These are phyloP conservation scores for Penicillium thymicola DNA, from an alignment of 2,329 filamentous ascomycete species.

Conservation along the genomic window DNA sequence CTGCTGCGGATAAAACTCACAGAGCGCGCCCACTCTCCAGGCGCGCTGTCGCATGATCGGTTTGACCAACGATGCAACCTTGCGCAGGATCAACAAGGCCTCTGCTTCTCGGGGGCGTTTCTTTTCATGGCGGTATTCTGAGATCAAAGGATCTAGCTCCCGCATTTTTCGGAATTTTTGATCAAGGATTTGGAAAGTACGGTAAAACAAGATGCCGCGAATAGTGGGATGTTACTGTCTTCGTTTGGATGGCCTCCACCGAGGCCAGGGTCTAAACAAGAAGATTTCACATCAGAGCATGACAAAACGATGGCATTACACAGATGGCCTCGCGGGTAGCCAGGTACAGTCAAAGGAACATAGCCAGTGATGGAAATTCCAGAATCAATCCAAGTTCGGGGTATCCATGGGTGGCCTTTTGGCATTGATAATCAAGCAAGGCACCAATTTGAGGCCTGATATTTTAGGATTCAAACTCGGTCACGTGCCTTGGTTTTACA, in stretches of 20 bases:
- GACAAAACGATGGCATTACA: neutral
- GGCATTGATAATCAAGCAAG: conserved; percentile 15
- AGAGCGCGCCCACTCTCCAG: conserved; percentile 75
- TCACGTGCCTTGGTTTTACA: neutral
- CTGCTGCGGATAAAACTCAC: conserved; percentile 80
- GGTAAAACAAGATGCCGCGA: neutral
- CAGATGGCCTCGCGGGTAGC: neutral
- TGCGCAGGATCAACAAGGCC: conserved; percentile 63
- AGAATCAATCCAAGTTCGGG: neutral
- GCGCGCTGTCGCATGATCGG: conserved; percentile 86
- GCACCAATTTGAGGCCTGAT: neutral
- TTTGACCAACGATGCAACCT: conserved; percentile 83
- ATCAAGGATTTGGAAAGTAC: neutral
- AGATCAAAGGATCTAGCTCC: conserved; percentile 49
- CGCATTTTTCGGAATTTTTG: conserved; percentile 30
- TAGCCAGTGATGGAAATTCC: neutral
- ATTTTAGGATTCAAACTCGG: rapidly evolving
- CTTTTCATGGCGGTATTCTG: conserved; percentile 53
- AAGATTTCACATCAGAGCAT: conserved; percentile 4
- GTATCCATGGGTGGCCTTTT: neutral
- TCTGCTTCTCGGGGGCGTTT: conserved; percentile 49
- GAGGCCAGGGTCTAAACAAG: neutral
- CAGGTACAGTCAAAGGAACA: neutral
- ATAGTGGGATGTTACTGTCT: neutral
- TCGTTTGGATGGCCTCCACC: conserved; percentile 5